Evolutionary conservation across 768 basidiomycete genomes (phyloP).

Genomic region (Mycena maculata): DNA sequence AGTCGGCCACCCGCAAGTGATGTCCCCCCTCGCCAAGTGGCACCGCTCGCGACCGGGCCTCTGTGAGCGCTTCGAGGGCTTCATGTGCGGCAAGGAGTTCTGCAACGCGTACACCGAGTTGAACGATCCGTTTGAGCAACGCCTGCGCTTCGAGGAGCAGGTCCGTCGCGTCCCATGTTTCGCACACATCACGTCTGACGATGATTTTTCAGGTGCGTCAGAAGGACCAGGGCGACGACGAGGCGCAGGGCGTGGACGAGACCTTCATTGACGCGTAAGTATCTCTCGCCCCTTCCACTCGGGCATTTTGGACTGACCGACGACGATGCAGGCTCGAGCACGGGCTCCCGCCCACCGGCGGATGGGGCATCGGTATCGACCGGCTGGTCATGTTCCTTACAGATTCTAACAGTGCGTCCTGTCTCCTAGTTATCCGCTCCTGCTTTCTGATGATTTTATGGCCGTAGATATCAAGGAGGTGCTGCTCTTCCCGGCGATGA

Average conservation of each 20-base stretch:
- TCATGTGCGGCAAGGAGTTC: conserved; percentile 98
- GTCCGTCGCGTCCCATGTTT: conserved; percentile 45
- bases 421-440: conserved; percentile 33
- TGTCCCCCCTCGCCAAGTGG: conserved; percentile 99
- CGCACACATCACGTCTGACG: not conserved
- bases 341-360: conserved; percentile 96
- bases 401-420: conserved; percentile 88
- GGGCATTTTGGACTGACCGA: conserved; percentile 1
- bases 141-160: conserved; percentile 96
- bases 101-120: conserved; percentile 99
- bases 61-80: conserved; percentile 98
- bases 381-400: conserved; percentile 99
- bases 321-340: conserved; percentile 81
- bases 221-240: conserved; percentile 97
- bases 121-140: conserved; percentile 98
- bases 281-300: not conserved
- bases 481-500: conserved; percentile 96
- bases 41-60: conserved; percentile 97
- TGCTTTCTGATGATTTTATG: not conserved
- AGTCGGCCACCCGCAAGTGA: conserved; percentile 99
- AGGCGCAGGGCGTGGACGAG: conserved; percentile 97
- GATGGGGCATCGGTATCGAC: conserved; percentile 97
- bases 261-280: conserved; percentile 94
- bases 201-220: conserved; percentile 69
- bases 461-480: conserved; percentile 94